Evolutionary conservation across 2,329 filamentous ascomycete genomes (phyloP), one percentile per base, ranked within the genome.

Genomic region (Diplodia sapinea): DNA sequence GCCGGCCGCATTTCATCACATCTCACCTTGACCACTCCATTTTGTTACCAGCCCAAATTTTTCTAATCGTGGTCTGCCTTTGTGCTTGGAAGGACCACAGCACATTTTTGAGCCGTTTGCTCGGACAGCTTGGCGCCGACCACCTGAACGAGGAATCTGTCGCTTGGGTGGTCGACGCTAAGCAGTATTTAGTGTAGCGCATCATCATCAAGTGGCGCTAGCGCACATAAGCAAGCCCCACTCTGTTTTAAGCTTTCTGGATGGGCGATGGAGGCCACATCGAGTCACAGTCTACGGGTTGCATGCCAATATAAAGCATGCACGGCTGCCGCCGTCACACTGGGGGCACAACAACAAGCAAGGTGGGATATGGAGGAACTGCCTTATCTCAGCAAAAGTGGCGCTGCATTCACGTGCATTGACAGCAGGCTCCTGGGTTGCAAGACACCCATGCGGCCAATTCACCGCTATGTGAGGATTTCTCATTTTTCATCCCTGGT

Each of bases 91-190:
- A 26, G 20, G 23, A 51, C 23, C n/a, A 51, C 11, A 51, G 49
- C 12, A 51, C 49, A 51, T 51, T 51, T 51, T 51, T 51, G 49
- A 26, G 49, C 20, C 20, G n/a, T 51, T 51, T 51, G 20, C 49
- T 23, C 20, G 20, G 20, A 26, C n/a, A 51, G 23, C n/a, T 51
- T 51, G 23, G 49, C 49, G 49, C 23, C 49, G 49, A 51, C 49
- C 49, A 51, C n/a, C 49, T 51, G 49, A 51, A 50, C 47, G 47
- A 50, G 47, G 47, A 50, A 51, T 51, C 23, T 23, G 20, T 51
- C n/a, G 49, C 20, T 51, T n/a, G 20, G 49, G 49, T 51, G 49
- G 49, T 51, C 49, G 49, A 26, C 49, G 49, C 49, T 51, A 11
- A 51, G 49, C 49, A 51, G 49, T 7, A 26, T 51, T 51, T 17